Percentiles rank a stretch among this genome's conserved stretches.
Evolutionary conservation across 257 asterid genomes (phyloP).

Genomic region (Solanum raphanifolium): DNA sequence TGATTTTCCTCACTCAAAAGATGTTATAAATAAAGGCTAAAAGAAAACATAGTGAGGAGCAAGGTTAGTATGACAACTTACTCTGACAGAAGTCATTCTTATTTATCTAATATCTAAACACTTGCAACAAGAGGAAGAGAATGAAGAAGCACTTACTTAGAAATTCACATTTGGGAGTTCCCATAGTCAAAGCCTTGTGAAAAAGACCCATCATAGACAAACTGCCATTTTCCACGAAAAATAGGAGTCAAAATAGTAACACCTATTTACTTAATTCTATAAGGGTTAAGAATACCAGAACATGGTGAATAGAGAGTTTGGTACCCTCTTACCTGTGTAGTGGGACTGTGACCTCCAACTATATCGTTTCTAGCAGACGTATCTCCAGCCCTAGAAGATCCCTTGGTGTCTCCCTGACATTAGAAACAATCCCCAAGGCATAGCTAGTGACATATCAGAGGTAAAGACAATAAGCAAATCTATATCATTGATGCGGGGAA

Average conservation of each 20-base stretch:
- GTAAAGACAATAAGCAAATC: background rate
- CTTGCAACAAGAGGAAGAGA: background rate
- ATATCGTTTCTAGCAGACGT: conserved; percentile 26
- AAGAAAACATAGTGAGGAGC: background rate
- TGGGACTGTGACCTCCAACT: conserved; percentile 30
- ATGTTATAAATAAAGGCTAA: background rate
- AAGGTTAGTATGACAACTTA: background rate
- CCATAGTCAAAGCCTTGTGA: conserved; percentile 40
- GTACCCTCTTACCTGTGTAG: conserved; percentile 26
- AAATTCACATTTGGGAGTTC: conserved; percentile 38
- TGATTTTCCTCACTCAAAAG: background rate
- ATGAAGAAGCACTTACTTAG: conserved; percentile 26
- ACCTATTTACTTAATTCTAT: background rate
- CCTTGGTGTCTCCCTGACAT: conserved; percentile 55
- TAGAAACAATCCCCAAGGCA: conserved; percentile 7
- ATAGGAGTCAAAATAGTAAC: background rate
- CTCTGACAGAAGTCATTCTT: background rate
- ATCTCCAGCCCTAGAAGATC: conserved; percentile 40
- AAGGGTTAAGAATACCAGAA: background rate
- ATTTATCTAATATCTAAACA: background rate
- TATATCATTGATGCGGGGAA: background rate
- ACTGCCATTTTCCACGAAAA: conserved; percentile 20
- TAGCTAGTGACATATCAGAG: background rate
- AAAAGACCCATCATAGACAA: conserved; percentile 44
- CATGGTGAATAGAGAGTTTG: background rate